Base-by-base conservation (phyloP, 306 rosid species). In the Bauhinia variegata region DNA sequence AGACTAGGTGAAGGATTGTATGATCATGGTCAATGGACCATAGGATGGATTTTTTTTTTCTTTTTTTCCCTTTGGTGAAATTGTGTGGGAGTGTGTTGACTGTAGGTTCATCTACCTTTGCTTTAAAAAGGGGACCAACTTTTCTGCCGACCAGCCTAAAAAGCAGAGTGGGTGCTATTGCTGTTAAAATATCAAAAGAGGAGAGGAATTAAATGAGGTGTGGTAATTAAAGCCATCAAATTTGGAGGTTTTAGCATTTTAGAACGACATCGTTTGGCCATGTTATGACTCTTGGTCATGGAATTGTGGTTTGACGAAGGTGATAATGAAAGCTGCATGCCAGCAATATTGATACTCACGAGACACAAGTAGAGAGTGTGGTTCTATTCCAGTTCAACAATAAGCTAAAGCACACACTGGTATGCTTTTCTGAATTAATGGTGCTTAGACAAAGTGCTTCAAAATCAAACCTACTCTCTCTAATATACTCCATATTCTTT, bases 71-170 rank as follows among this genome's bases (percentile, higher is more conserved):
- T 23, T 23, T 23, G 1, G 18, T 31, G 54, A 57, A 50, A 51
- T 36, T 60, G n/a, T 23, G 18, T 31, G 54, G 63, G 57, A 51
- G 46, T 60, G 46, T 60, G 37, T 50, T 50, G n/a, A 15, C n/a
- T n/a, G n/a, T n/a, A n/a, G n/a, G n/a, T 13, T 56, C 55, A 59
- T 65, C 71, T 41, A 47, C 16, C 59, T 51, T 52, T 37, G 19
- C 43, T 59, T 74, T 63, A 13, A 0, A 1, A 65, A 28, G 41
- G 34, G 43, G 82, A 53, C 4, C 82, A 80, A 69, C 51, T 65
- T 75, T 77, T 77, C 82, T 75, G 77, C 69, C 81, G 64, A 69
- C 83, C 17, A 47, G 42, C 56, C 67, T 50, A 19, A 30, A 78
- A 72, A 76, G 42, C 53, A 9, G 53, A 17, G 57, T 16, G 15